Evolutionary conservation across 2,329 filamentous ascomycete genomes (phyloP), one percentile per base, ranked within the genome.

Genomic region (Rhynchosporium graminicola): DNA sequence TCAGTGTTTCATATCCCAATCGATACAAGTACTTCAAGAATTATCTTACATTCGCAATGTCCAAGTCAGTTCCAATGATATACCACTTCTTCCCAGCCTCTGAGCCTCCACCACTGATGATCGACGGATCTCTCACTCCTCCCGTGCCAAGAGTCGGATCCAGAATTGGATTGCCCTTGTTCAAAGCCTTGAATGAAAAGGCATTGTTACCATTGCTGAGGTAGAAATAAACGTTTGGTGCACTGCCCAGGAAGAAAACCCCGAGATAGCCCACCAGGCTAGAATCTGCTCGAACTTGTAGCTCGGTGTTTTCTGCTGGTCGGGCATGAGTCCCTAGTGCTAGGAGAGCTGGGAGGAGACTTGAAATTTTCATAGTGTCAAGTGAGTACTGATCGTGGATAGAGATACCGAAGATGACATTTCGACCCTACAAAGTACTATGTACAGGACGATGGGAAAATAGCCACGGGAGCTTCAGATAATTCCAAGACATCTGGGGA

Each of bases 171-270:
- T 76, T 67, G 1, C 81, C 82, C 10, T 71, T 71, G 66, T 84
- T 84, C 48, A 84, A 69, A 1, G 80, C 75, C 48, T 73, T 78
- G 72, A 82, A 80, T 1, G 79, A 80, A 13, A 78, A 69, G 0
- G 80, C 74, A 66, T 80, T 77, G 68, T 84, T 83, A 58, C 80
- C 80, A 46, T 82, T 79, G 68, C 80, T 82, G 46, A 81, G 75
- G 67, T 84, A 82, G 63, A 83, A 80, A 69, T 83, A 84, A 2
- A 84, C 78, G 57, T 78, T 80, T 0, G 81, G 82, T 42, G 82
- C 80, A 33, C 80, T 76, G 4, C 82, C 82, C 3, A 83, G 77
- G 69, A 84, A 85, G 71, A 84, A 83, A 8, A 79, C 80, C 2
- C 80, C 81, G 1, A 84, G 72, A 69, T 84, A 84, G 2, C 81